These are phyloP conservation scores for Plasmodium billcollinsi DNA, from an alignment of 169 alveolate species.

Conservation along the genomic window DNA sequence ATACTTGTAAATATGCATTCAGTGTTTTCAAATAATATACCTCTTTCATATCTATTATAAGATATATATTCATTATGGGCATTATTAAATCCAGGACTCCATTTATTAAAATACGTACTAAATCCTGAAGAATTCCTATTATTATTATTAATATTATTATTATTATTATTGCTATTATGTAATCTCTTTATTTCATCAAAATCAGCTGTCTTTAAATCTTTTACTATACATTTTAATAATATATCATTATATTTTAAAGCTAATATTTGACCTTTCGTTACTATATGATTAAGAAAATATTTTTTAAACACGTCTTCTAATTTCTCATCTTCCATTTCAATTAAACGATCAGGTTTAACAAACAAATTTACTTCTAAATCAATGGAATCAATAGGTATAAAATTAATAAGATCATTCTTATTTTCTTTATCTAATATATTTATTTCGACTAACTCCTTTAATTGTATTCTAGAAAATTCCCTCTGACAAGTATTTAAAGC, in stretches of 20 bases:
- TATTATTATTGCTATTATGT: neutral
- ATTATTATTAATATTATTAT: neutral
- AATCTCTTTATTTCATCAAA: constrained; percentile 56
- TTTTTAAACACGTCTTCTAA: constrained; percentile 70
- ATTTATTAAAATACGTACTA: too few species aligned
- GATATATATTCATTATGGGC: too few species aligned
- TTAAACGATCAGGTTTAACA: constrained; percentile 77
- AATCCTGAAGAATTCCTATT: neutral
- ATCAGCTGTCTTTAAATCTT: constrained; percentile 69
- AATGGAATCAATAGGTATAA: constrained; percentile 78
- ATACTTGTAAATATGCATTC: constrained; percentile 76
- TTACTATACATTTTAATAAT: constrained; percentile 72
- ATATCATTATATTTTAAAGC: constrained; percentile 78
- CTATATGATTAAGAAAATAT: constrained; percentile 69
- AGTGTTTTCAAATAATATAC: constrained; percentile 52
- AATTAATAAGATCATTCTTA: constrained; percentile 66
- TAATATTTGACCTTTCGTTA: constrained; percentile 78
- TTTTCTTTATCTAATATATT: constrained; percentile 71
- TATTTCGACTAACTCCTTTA: constrained; percentile 74
- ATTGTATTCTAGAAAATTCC: constrained; percentile 78
- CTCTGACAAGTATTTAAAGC: constrained; percentile 82
- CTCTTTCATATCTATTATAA: constrained; percentile 1
- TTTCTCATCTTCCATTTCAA: constrained; percentile 72
- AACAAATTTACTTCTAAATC: constrained; percentile 78
- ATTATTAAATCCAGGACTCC: too few species aligned